Conservation (phyloP, 2,329 filamentous ascomycete species). For the Fusarium poae region DNA sequence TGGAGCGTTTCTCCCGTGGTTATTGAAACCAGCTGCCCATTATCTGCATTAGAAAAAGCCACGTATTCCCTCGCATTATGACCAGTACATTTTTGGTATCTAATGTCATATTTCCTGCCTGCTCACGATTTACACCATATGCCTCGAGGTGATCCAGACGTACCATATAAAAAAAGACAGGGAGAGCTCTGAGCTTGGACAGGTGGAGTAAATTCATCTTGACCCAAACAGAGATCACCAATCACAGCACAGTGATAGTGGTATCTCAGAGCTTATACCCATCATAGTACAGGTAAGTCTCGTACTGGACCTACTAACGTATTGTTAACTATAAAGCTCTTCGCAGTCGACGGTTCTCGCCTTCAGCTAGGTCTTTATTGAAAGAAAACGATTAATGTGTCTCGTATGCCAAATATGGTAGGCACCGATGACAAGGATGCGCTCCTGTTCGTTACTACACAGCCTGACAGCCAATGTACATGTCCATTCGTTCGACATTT, state of each 20-base stretch:
- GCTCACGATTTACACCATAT: neutral
- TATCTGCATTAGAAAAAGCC: neutral
- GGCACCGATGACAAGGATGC: constrained; percentile 1
- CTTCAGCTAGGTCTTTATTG: constrained; percentile 1
- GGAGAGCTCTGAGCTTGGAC: neutral
- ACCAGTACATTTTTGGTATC: too few species aligned
- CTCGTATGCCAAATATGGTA: constrained; percentile 12
- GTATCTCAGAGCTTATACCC: neutral
- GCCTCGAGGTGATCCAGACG: neutral
- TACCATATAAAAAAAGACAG: neutral
- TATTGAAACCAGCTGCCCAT: neutral
- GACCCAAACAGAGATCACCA: constrained; percentile 2
- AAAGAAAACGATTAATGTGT: constrained; percentile 9
- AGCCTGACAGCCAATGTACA: neutral
- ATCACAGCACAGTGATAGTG: constrained; percentile 13
- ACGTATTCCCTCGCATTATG: neutral
- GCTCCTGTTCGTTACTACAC: neutral
- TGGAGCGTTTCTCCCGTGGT: neutral
- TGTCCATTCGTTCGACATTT: constrained; percentile 10
- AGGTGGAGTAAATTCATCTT: constrained; percentile 5
- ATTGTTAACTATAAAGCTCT: constrained; percentile 6
- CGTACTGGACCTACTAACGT: neutral
- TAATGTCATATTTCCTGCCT: neutral
- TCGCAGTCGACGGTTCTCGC: neutral
- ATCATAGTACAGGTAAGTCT: neutral